A percentile compares a stretch with the other conserved stretches of the same genome.
Evolutionary conservation across 2,329 filamentous ascomycete genomes (phyloP).

Genomic region (Elsinoe arachidis): DNA sequence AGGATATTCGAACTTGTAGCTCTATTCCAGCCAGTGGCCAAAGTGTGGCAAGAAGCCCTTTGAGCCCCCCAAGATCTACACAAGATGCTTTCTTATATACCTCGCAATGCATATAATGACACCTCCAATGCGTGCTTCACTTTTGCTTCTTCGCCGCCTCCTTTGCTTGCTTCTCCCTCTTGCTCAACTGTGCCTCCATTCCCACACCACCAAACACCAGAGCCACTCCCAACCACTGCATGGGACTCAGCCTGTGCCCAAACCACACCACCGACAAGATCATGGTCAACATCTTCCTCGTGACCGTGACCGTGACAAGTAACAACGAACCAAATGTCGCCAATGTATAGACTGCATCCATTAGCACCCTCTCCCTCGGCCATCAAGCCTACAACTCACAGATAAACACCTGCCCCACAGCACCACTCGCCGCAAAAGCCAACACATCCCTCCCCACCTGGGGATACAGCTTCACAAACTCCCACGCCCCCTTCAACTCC

Average conservation of each 20-base stretch:
- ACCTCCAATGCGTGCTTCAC: neutral
- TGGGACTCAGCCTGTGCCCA: conserved; percentile 73
- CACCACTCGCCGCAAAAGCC: conserved; percentile 81
- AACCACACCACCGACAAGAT: conserved; percentile 92
- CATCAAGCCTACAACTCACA: conserved; percentile 36
- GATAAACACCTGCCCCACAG: conserved; percentile 92
- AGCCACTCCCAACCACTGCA: conserved; percentile 88
- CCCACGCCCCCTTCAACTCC: conserved; percentile 70
- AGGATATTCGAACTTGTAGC: too few species aligned
- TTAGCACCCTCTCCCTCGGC: conserved; percentile 1
- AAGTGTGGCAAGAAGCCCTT: too few species aligned
- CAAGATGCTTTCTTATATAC: neutral
- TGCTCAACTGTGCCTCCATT: conserved; percentile 73
- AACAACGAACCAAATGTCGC: conserved; percentile 85
- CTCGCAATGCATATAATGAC: neutral
- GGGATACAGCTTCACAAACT: conserved; percentile 73
- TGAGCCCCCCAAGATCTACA: neutral
- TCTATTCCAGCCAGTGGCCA: too few species aligned
- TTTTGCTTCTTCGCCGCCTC: conserved; percentile 48
- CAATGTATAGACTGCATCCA: conserved; percentile 63
- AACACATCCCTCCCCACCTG: conserved; percentile 78
- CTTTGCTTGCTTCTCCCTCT: conserved; percentile 76
- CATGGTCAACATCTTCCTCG: conserved; percentile 99
- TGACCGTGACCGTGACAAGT: conserved; percentile 93
- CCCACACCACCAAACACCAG: conserved; percentile 94